phyloP scores from a whole-genome alignment of 768 basidiomycete species.

The Fomitopsis pulvina region DNA sequence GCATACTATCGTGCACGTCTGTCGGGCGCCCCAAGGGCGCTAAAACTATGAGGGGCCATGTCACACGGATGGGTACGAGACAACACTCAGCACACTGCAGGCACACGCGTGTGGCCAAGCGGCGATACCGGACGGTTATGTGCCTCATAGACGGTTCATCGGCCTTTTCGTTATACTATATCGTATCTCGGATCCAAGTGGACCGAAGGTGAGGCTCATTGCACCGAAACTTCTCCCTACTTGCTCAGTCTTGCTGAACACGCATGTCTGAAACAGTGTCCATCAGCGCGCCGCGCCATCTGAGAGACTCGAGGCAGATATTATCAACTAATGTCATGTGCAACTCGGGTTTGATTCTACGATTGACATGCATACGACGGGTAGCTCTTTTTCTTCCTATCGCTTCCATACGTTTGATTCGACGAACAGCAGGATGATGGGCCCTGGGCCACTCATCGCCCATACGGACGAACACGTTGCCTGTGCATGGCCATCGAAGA shows the following conservation, averaged over 20 bases:
- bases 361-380: background rate
- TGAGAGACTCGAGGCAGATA: background rate
- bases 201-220: too few relatives aligned
- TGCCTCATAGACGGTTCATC: too few relatives aligned
- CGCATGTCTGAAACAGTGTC: background rate
- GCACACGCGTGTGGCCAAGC: too few relatives aligned
- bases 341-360: background rate
- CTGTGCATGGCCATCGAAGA: conserved; percentile 13
- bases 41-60: too few relatives aligned
- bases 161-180: too few relatives aligned
- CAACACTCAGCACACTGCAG: too few relatives aligned
- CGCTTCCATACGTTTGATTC: background rate
- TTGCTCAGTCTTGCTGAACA: background rate
- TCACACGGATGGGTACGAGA: too few relatives aligned
- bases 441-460: background rate
- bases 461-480: conserved; percentile 12
- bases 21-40: too few relatives aligned
- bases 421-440: background rate
- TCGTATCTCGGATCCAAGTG: too few relatives aligned
- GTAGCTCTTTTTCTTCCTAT: background rate
- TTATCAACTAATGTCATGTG: background rate
- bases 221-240: background rate
- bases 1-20: too few relatives aligned
- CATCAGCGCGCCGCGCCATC: background rate
- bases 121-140: too few relatives aligned